Conservation (phyloP, 176 grass and related monocot species). For the Zea mays region DNA sequence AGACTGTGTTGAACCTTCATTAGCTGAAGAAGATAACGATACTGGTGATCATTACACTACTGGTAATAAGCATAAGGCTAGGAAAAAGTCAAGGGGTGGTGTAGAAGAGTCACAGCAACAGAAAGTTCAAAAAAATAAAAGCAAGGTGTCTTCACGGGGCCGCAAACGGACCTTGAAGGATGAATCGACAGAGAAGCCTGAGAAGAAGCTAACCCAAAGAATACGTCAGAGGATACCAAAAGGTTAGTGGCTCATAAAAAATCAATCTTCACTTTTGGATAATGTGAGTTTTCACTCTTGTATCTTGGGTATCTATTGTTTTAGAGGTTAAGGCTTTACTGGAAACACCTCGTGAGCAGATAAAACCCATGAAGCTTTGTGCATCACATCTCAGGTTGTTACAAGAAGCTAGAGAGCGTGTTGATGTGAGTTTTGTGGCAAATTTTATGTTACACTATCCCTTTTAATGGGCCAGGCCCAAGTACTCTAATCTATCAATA, state of each 20-base stretch:
- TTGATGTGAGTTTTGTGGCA: constrained; percentile 38
- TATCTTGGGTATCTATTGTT: constrained; percentile 27
- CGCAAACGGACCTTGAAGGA: constrained; percentile 45
- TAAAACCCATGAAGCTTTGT: constrained; percentile 61
- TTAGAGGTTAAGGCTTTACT: constrained; percentile 59
- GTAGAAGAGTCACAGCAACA: constrained; percentile 35
- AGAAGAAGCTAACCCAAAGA: constrained; percentile 61
- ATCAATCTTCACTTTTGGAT: constrained; percentile 20
- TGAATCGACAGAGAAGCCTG: constrained; percentile 25
- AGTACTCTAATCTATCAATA: too few relatives aligned
- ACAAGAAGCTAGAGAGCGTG: constrained; percentile 54
- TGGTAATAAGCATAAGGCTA: constrained; percentile 38
- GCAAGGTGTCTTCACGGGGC: constrained; percentile 11
- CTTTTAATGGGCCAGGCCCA: too few relatives aligned
- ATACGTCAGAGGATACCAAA: constrained; percentile 56
- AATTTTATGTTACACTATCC: too few relatives aligned
- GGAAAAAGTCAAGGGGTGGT: constrained; percentile 43
- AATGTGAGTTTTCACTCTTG: constrained; percentile 29
- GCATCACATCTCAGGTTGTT: constrained; percentile 60
- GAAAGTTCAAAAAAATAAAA: constrained; percentile 49
- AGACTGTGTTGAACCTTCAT: constrained; percentile 37
- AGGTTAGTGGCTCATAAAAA: constrained; percentile 45
- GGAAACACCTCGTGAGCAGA: constrained; percentile 49
- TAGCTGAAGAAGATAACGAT: constrained; percentile 43
- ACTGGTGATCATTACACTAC: constrained; percentile 41